Percentiles rank a stretch among this genome's conserved stretches.
Conservation (phyloP, 2,329 filamentous ascomycete species). For the Biscogniauxia marginata region DNA sequence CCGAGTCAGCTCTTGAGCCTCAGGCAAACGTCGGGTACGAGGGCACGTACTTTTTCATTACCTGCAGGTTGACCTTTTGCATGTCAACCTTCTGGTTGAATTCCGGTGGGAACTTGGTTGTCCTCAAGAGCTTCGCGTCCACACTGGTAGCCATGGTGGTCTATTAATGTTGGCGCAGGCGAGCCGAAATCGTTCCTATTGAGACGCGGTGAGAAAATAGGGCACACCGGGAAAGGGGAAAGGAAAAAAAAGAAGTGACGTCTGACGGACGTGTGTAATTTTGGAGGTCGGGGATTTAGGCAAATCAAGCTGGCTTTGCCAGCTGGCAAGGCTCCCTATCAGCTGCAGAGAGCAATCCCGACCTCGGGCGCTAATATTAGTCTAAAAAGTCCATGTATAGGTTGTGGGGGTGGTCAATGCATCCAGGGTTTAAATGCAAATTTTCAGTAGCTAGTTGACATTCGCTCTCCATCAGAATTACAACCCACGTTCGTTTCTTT, state of each 20-base stretch:
- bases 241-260: slow-evolving; percentile 24
- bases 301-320: slow-evolving; percentile 6
- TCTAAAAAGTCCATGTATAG: too few relatives aligned
- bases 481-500: too few relatives aligned
- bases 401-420: too few relatives aligned
- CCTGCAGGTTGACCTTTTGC: slow-evolving; percentile 92
- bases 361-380: neutral
- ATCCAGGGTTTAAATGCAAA: too few relatives aligned
- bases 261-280: slow-evolving; percentile 9
- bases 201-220: neutral
- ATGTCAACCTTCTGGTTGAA: slow-evolving; percentile 97
- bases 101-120: slow-evolving; percentile 89
- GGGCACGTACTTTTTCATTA: slow-evolving; percentile 85
- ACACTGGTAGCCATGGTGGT: slow-evolving; percentile 72
- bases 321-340: neutral
- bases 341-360: neutral
- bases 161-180: neutral
- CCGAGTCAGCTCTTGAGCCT: slow-evolving; percentile 11
- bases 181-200: neutral
- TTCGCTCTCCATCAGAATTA: too few relatives aligned
- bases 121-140: slow-evolving; percentile 84
- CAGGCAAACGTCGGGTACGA: neutral
- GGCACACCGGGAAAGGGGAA: slow-evolving; percentile 1
- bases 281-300: slow-evolving; percentile 6
- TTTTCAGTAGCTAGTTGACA: too few relatives aligned